These are phyloP conservation scores for Erythrobasidium hasegawianum DNA, from an alignment of 1,284 basidiomycete species.

Conservation along the genomic window DNA sequence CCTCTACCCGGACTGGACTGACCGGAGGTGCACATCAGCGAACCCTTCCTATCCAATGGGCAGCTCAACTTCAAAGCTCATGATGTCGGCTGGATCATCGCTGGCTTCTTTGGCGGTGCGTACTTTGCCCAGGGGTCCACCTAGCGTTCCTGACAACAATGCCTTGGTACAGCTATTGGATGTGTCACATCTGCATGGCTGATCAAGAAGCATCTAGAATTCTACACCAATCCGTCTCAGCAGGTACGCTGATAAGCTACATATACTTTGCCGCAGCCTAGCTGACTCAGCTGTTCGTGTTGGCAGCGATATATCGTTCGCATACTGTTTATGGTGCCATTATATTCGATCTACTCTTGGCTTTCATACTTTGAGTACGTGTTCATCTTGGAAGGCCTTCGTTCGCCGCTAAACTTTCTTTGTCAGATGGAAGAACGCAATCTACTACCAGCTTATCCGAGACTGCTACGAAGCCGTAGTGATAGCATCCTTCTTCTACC, in stretches of 20 bases:
- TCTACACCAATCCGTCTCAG: conserved; percentile 63
- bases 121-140: neutral
- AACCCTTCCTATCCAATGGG: conserved; percentile 23
- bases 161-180: conserved; percentile 57
- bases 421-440: conserved; percentile 40
- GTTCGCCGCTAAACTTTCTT: conserved; percentile 4
- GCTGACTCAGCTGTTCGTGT: too few relatives aligned
- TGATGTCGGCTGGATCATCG: conserved; percentile 65
- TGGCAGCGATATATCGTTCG: conserved; percentile 53
- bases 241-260: conserved; percentile 28
- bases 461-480: conserved; percentile 69
- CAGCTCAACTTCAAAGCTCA: conserved; percentile 36
- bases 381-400: neutral
- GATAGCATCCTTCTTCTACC: conserved; percentile 71
- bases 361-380: conserved; percentile 63
- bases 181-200: conserved; percentile 64
- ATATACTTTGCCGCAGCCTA: too few relatives aligned
- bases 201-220: conserved; percentile 65
- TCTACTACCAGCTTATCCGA: conserved; percentile 47
- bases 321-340: conserved; percentile 71
- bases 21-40: neutral
- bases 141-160: too few relatives aligned
- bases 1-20: too few relatives aligned
- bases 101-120: conserved; percentile 56
- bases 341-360: conserved; percentile 66